phyloP scores from a whole-genome alignment of 768 basidiomycete species.

The Punctularia strigosozonata region DNA sequence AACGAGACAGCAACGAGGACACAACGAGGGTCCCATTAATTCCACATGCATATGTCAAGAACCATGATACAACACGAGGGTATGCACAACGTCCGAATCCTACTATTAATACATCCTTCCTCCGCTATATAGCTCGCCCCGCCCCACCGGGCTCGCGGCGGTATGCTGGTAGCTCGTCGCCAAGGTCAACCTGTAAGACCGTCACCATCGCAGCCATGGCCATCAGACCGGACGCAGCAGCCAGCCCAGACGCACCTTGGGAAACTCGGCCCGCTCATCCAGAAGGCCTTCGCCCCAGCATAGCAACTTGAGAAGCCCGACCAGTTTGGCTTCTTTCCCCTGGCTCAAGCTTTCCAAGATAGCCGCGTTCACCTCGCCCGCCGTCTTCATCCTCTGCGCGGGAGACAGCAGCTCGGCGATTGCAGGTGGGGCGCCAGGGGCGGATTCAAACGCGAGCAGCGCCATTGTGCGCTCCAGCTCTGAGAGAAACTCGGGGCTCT shows the following conservation, averaged over 20 bases:
- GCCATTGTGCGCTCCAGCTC: conserved; percentile 96
- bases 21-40: too few relatives aligned
- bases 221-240: conserved; percentile 8
- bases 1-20: too few relatives aligned
- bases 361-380: conserved; percentile 90
- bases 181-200: conserved; percentile 8
- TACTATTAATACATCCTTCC: too few relatives aligned
- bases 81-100: too few relatives aligned
- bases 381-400: conserved; percentile 87
- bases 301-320: conserved; percentile 69
- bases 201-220: background rate
- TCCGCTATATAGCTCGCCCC: too few relatives aligned
- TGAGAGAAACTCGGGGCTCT: conserved; percentile 84
- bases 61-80: too few relatives aligned
- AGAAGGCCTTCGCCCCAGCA: conserved; percentile 82
- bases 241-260: conserved; percentile 37
- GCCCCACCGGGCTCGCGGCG: too few relatives aligned
- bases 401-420: conserved; percentile 77
- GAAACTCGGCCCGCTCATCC: conserved; percentile 69
- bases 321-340: conserved; percentile 85
- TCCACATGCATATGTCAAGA: too few relatives aligned
- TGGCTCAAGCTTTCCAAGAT: conserved; percentile 89
- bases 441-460: conserved; percentile 69
- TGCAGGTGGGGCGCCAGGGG: conserved; percentile 42
- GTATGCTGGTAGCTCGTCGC: conserved; percentile 3